A percentile compares a stretch with the other conserved stretches of the same genome.
Evolutionary conservation across 441 rosid species (phyloP).

Genomic region (Oxalis stricta): DNA sequence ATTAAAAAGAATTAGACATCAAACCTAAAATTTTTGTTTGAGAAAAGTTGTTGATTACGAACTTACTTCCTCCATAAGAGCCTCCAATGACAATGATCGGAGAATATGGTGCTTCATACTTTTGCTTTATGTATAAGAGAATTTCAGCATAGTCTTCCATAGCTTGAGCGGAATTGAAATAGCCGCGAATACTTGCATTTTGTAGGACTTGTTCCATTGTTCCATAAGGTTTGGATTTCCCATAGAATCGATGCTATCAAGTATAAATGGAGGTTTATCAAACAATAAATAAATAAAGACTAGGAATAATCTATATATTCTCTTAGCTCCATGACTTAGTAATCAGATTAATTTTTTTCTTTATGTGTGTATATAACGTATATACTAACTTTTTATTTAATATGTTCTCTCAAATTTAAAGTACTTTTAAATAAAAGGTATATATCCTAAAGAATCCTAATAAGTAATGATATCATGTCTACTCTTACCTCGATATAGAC

Average conservation of each 20-base stretch:
- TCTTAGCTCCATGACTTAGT: too few relatives aligned
- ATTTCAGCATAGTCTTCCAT: conserved; percentile 61
- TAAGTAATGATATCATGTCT: background rate
- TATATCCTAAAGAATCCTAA: too few relatives aligned
- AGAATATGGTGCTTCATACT: conserved; percentile 21
- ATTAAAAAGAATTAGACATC: background rate
- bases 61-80: conserved; percentile 76
- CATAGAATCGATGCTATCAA: conserved; percentile 60
- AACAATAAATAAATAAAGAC: background rate
- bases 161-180: conserved; percentile 62
- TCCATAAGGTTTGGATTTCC: conserved; percentile 47
- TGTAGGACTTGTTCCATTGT: conserved; percentile 29
- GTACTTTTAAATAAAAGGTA: background rate
- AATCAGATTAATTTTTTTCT: too few relatives aligned
- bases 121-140: conserved; percentile 34
- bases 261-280: background rate
- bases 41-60: background rate
- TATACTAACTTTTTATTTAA: too few relatives aligned
- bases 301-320: background rate
- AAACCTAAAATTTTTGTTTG: too few relatives aligned
- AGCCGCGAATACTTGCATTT: conserved; percentile 39
- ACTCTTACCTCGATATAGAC: conserved; percentile 50
- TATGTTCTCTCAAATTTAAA: too few relatives aligned
- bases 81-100: conserved; percentile 66
- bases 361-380: too few relatives aligned